Base-by-base conservation (phyloP, 2,329 filamentous ascomycete species). In the Alternaria arbusti region DNA sequence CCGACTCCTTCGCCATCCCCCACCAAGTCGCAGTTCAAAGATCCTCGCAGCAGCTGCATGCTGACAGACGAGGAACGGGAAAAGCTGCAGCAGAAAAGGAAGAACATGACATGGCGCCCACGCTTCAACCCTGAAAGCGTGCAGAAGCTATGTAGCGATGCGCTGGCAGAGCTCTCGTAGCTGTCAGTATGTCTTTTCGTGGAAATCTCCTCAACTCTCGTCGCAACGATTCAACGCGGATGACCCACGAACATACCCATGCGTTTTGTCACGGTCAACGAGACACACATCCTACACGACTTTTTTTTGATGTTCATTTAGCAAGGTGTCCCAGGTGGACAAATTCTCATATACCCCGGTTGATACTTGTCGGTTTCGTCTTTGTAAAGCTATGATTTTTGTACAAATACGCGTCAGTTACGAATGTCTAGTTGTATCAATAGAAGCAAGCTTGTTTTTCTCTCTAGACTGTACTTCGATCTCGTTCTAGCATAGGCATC, bases 51-150 rank as follows among this genome's bases (percentile, higher is more conserved):
- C 6, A 55, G 66, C 28, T 59, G 65, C 13, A 57, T 67, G 4
- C 51, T 50, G 10, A 44, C 57, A 17, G 62, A 68, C 3, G 63
- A 70, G 12, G 36, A 51, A 7, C 60, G 57, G 58, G 68, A 76
- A 9, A 56, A 47, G 13, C 32, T 68, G 20, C 64, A 70, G 12
- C 54, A 63, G 58, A 56, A 44, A 9, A 67, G 74, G 54, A 72
- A 60, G 61, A 61, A 40, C 3, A 50, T 70, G 32, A 56, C 9
- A 25, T 76, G 72, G 40, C 74, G 76, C 8, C 69, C 71, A 36
- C 65, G 76, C 13, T 79, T 78, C 57, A 73, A 79, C 47, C 73
- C 77, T 5, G 54, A 60, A 54, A 70, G 68, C 23, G 67, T 75
- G 44, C 68, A 59, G 52, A 61, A 64, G 52, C 56, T 78, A 50